Evolutionary conservation across 805 yeast species (phyloP).

Genomic region (Monosporozyma solicola): DNA sequence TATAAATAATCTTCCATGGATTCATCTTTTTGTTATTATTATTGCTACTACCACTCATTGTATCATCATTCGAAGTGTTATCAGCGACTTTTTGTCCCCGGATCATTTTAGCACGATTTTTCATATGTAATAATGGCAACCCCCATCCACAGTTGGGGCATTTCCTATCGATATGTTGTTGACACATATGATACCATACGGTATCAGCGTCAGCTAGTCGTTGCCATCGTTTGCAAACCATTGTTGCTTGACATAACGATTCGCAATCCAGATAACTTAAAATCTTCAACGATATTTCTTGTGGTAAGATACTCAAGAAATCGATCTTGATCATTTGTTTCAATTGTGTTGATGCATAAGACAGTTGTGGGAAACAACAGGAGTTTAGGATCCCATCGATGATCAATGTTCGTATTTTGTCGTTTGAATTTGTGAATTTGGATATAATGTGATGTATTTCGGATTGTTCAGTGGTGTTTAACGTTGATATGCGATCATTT

Average conservation of each 20-base stretch:
- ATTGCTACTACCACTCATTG: background rate
- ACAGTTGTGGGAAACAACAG: constrained; percentile 91
- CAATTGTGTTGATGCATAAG: constrained; percentile 76
- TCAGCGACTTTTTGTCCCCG: background rate
- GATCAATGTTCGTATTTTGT: constrained; percentile 68
- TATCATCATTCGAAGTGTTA: no score
- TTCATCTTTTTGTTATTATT: constrained; percentile 27
- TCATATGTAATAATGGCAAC: constrained; percentile 85
- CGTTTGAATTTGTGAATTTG: constrained; percentile 57
- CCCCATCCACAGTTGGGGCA: constrained; percentile 99
- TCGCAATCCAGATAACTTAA: constrained; percentile 85
- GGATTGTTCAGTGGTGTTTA: constrained; percentile 59
- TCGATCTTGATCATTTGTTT: constrained; percentile 76
- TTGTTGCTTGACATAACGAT: constrained; percentile 90
- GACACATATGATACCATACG: constrained; percentile 98
- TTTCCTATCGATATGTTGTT: constrained; percentile 93
- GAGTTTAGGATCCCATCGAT: constrained; percentile 77
- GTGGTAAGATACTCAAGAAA: constrained; percentile 75
- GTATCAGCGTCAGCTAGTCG: constrained; percentile 88
- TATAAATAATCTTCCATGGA: constrained; percentile 94
- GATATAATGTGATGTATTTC: constrained; percentile 81
- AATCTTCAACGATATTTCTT: constrained; percentile 76
- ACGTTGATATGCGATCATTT: constrained; percentile 28
- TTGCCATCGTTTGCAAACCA: constrained; percentile 83
- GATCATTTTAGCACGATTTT: constrained; percentile 41